Evolutionary conservation across 2,329 filamentous ascomycete species (phyloP), one percentile per base, ranked within the genome.

Genomic region (Byssoonygena ceratinophila): DNA sequence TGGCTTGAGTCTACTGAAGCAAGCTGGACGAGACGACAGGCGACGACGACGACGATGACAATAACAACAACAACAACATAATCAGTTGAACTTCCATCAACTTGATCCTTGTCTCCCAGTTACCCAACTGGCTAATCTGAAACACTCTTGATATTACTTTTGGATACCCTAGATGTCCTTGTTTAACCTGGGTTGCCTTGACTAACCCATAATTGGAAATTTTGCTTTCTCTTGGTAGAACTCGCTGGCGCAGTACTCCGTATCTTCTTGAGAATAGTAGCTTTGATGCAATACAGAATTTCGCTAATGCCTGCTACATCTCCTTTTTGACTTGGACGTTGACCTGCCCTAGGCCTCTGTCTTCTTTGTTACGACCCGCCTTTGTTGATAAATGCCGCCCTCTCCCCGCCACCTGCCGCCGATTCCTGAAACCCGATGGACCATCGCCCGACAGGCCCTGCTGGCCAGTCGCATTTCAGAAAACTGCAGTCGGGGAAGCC

Each of bases 401-500:
- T 41, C 25, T 23, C 25, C 31, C 39, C 49, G 39, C 40, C 20
- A 11, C 25, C 25, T 44, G 39, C 39, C 23, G 27, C 9, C 23
- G 8, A 20, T 8, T 20, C 16, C n/a, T 43, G 11, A 34, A 18
- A 12, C 20, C 27, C 9, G 46, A 53, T 53, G 45, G 44, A 44
- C 4, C 51, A 49, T 32, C 16, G 49, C 51, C n/a, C 51, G 16
- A n/a, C 27, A 8, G 11, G 40, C 14, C 7, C 51, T 14, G 27
- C 32, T 14, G 25, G n/a, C 16, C 22, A 22, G 36, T n/a, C 43
- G 12, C 34, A 23, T n/a, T 11, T 22, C 6, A 16, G 23, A 22
- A 41, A 25, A 16, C 16, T 41, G 51, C 64, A 64, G 51, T 54
- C 59, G 48, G 59, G 57, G 25, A 61, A 58, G 48, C 62, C 64